phyloP scores from a whole-genome alignment of 257 asterid species.

The Solanum raphanifolium region DNA sequence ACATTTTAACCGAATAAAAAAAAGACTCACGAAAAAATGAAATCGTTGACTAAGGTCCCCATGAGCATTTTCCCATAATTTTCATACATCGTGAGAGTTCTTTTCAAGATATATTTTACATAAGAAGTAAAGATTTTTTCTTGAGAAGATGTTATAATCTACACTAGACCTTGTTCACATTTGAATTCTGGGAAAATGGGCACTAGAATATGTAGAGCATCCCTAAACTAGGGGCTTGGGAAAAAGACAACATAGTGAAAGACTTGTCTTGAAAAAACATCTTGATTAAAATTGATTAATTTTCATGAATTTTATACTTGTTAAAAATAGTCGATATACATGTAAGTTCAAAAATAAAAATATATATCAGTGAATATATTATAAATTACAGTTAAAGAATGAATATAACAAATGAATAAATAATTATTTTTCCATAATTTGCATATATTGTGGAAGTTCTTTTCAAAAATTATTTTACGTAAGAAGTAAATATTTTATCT shows the following conservation, averaged over 20 bases:
- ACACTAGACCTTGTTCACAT: background rate
- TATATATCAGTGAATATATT: background rate
- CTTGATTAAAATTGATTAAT: background rate
- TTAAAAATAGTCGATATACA: background rate
- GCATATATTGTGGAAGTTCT: no score
- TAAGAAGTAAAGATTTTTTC: background rate
- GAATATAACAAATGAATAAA: background rate
- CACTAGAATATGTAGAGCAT: background rate
- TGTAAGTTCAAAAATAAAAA: background rate
- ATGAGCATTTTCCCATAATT: background rate
- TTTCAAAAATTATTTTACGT: background rate
- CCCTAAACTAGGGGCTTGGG: background rate
- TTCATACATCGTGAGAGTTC: background rate
- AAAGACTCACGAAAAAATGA: no score
- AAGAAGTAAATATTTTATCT: background rate
- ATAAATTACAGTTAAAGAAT: background rate
- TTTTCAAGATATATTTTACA: background rate
- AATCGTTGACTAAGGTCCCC: background rate
- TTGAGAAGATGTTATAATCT: no score
- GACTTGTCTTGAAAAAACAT: background rate
- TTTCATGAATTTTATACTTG: background rate
- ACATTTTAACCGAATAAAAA: no score
- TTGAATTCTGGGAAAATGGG: background rate
- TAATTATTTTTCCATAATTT: background rate
- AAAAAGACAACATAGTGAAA: background rate